Base-by-base conservation (phyloP, 2,329 filamentous ascomycete species). In the Trichoderma brevicompactum region DNA sequence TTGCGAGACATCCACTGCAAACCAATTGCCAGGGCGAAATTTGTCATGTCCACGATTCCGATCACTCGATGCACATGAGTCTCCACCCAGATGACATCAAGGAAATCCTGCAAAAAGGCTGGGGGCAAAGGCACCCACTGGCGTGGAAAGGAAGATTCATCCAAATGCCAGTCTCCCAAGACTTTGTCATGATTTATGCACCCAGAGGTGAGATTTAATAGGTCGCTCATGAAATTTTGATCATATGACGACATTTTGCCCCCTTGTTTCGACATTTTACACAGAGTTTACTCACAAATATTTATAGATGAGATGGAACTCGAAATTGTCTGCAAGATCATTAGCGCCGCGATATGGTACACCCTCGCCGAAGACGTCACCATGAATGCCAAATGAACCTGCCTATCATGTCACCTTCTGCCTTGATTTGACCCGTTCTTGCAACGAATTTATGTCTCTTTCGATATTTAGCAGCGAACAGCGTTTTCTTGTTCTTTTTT, bases 111-210 rank as follows among this genome's bases (percentile, higher is more conserved):
- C 84, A 88, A 69, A 87, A 87, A 68, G 91, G 92, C 1, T 96
- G 92, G 92, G 93, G 90, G 1, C 88, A 96, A 78, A 79, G 86
- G 38, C 87, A 89, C 69, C 87, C 85, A 1, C 77, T 93, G 63
- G 88, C 91, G 7, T 85, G 86, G 71, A 88, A 87, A 62, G 86
- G 87, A 49, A 88, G 86, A 81, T 83, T 89, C 34, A 59, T 78
- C 68, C 81, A 82, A 67, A 83, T 87, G 72, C 90, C 90, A 58
- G 87, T 95, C 64, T 91, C 92, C 0, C 79, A 82, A 3, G 89
- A 90, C 48, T 96, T 96, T 75, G 81, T 92, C 65, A 88, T 96
- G 87, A 82, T 96, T 5, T 96, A 96, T 78, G 91, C 92, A 17
- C 92, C 92, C 2, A 80, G 90, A 72, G 78, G 84, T 80, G 70